phyloP scores from a whole-genome alignment of 2,329 filamentous ascomycete species.

The Aspergillus thermomutatus region DNA sequence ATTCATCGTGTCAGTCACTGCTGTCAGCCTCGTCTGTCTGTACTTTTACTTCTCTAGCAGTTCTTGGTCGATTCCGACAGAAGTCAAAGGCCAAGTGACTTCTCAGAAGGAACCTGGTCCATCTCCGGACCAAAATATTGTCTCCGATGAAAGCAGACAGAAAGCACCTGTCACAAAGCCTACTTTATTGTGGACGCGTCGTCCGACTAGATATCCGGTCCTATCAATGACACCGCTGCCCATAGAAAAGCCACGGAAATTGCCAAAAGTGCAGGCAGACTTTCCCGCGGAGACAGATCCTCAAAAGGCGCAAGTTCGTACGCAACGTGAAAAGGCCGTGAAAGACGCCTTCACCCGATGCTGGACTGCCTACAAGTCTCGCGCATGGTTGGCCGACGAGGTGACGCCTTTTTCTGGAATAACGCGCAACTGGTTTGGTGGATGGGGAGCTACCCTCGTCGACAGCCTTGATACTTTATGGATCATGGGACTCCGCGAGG shows the following conservation, averaged over 20 bases:
- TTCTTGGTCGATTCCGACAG: background rate
- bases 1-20: background rate
- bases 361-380: background rate
- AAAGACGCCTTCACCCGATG: background rate
- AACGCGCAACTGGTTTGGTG: background rate
- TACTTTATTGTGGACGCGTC: background rate
- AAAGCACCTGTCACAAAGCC: background rate
- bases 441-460: no score
- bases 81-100: background rate
- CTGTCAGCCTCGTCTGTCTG: background rate
- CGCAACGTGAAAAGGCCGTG: background rate
- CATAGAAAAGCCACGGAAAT: background rate
- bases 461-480: no score
- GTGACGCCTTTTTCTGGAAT: background rate
- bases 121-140: background rate
- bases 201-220: background rate
- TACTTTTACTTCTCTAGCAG: background rate
- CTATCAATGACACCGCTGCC: background rate
- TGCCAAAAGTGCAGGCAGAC: background rate
- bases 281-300: background rate
- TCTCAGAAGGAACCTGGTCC: background rate
- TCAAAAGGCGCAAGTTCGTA: background rate
- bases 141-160: background rate
- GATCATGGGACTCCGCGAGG: no score
- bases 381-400: background rate